Conservation (phyloP, 2,329 filamentous ascomycete species). For the Passalora sequoiae region DNA sequence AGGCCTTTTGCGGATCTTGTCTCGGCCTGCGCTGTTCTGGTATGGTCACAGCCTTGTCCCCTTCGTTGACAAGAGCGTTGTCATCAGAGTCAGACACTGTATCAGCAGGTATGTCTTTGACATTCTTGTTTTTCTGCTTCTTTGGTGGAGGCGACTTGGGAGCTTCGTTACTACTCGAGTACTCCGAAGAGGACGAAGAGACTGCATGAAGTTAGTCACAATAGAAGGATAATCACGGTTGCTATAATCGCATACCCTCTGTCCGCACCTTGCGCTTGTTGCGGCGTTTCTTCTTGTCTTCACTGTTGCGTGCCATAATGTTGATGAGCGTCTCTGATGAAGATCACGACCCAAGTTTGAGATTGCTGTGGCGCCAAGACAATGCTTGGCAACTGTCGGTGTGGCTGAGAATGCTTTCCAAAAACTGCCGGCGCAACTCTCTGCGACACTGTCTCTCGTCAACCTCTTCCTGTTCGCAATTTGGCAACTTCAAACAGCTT, state of each 20-base stretch:
- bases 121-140: slow-evolving; percentile 2
- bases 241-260: slow-evolving; percentile 16
- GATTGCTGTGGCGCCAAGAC: background rate
- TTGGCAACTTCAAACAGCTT: too few relatives aligned
- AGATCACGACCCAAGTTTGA: background rate
- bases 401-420: background rate
- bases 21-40: slow-evolving; percentile 8
- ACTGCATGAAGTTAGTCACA: slow-evolving; percentile 7
- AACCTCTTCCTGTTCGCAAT: too few relatives aligned
- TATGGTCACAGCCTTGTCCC: slow-evolving; percentile 1
- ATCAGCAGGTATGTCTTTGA: background rate
- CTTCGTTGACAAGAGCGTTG: slow-evolving; percentile 4
- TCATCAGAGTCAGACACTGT: slow-evolving; percentile 1
- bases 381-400: background rate
- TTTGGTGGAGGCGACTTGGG: background rate
- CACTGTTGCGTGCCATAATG: slow-evolving; percentile 21
- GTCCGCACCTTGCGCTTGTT: slow-evolving; percentile 26
- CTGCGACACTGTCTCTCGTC: too few relatives aligned
- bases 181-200: slow-evolving; percentile 18
- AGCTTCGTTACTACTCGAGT: slow-evolving; percentile 13
- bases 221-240: background rate
- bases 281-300: slow-evolving; percentile 24
- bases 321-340: too few relatives aligned
- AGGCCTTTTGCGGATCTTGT: slow-evolving; percentile 35
- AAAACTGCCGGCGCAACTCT: too few relatives aligned